These are phyloP conservation scores for Colletotrichum brevisporum DNA, from an alignment of 2,329 filamentous ascomycete species.

Conservation along the genomic window DNA sequence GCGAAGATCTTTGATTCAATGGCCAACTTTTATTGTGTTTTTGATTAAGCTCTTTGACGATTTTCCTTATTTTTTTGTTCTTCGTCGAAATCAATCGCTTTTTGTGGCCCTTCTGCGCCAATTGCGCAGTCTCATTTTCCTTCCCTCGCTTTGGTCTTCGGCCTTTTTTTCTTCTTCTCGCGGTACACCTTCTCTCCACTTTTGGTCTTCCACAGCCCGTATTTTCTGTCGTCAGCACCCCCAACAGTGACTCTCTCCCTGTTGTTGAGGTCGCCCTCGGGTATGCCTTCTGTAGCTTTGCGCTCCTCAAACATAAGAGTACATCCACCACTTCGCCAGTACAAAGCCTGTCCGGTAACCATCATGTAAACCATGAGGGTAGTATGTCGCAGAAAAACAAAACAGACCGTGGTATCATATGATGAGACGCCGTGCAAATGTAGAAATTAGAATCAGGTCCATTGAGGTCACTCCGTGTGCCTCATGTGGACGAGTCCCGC, in stretches of 20 bases:
- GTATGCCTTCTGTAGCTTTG: slow-evolving; percentile 35
- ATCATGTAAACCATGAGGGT: slow-evolving; percentile 38
- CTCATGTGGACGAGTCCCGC: slow-evolving; percentile 7
- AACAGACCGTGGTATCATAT: slow-evolving; percentile 43
- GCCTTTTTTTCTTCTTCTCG: slow-evolving; percentile 23
- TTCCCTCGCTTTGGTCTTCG: slow-evolving; percentile 1
- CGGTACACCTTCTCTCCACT: slow-evolving; percentile 23
- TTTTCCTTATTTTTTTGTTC: slow-evolving; percentile 36
- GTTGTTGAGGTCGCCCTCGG: slow-evolving; percentile 40
- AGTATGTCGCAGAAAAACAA: slow-evolving; percentile 39
- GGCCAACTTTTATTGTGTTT: slow-evolving; percentile 40
- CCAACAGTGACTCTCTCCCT: slow-evolving; percentile 28
- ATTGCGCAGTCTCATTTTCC: slow-evolving; percentile 35
- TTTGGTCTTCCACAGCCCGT: slow-evolving; percentile 23
- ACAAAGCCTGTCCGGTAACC: slow-evolving; percentile 20
- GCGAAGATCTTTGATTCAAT: slow-evolving; percentile 31
- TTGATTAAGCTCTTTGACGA: slow-evolving; percentile 38
- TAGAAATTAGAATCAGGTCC: slow-evolving; percentile 33
- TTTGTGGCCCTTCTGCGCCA: slow-evolving; percentile 17
- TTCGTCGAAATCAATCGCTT: slow-evolving; percentile 25
- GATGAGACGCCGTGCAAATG: slow-evolving; percentile 41
- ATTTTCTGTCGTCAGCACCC: slow-evolving; percentile 24
- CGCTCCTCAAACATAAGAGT: slow-evolving; percentile 29
- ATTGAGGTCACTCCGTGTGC: background rate
- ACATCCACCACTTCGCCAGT: slow-evolving; percentile 30